Conservation (phyloP, 1,139 yeast species). For the Wickerhamiella pararugosa region DNA sequence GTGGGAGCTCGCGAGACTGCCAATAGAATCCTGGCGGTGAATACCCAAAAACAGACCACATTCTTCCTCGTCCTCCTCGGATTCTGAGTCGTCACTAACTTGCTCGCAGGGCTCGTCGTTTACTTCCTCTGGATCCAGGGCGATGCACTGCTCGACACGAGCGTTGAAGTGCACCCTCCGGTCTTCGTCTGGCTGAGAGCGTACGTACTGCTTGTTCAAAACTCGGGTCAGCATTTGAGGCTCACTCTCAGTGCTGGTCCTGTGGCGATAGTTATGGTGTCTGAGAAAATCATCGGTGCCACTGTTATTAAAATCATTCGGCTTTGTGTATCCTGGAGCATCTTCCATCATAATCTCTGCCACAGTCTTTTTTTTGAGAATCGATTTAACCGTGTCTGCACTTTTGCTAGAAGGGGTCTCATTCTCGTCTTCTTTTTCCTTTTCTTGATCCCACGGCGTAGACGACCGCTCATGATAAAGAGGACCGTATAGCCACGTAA, state of each 20-base stretch:
- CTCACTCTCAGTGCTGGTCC: constrained; percentile 19
- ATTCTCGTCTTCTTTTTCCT: neutral
- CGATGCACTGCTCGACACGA: constrained; percentile 83
- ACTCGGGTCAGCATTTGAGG: constrained; percentile 17
- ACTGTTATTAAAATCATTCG: neutral
- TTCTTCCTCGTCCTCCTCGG: constrained; percentile 35
- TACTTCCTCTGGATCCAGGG: constrained; percentile 37
- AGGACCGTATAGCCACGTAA: constrained; percentile 82
- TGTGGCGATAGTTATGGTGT: constrained; percentile 28
- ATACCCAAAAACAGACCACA: constrained; percentile 47
- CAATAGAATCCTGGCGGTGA: constrained; percentile 11
- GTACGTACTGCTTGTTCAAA: constrained; percentile 22
- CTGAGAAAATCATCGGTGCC: constrained; percentile 19
- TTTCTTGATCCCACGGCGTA: constrained; percentile 5
- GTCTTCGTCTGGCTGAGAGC: constrained; percentile 7
- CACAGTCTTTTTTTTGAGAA: constrained; percentile 65
- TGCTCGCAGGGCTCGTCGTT: constrained; percentile 19
- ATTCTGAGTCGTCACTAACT: constrained; percentile 19
- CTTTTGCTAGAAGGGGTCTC: neutral
- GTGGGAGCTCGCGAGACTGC: constrained; percentile 10
- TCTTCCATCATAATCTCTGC: constrained; percentile 49
- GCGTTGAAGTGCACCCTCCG: constrained; percentile 84
- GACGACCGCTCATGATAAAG: constrained; percentile 33
- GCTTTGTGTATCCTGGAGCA: constrained; percentile 8
- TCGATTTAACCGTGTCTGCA: constrained; percentile 31